These are phyloP conservation scores for Otatea glauca DNA, from an alignment of 176 grass and related monocot species.

Conservation along the genomic window DNA sequence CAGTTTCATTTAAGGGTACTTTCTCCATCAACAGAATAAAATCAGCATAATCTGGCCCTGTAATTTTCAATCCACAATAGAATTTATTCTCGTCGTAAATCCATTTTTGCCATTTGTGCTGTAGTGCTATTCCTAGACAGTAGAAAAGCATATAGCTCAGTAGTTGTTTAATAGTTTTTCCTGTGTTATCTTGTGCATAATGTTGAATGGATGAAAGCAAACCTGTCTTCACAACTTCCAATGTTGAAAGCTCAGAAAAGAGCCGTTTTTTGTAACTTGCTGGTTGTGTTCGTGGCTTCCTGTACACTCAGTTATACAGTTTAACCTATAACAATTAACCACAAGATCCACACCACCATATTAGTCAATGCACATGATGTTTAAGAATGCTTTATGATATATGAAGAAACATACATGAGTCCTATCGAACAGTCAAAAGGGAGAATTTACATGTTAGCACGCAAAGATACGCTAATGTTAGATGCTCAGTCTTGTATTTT, in stretches of 20 bases:
- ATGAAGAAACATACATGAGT: neutral
- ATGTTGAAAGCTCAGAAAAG: neutral
- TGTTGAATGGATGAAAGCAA: neutral
- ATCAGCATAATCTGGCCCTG: neutral
- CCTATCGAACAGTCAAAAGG: neutral
- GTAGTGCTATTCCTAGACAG: neutral
- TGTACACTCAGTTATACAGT: neutral
- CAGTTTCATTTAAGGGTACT: neutral
- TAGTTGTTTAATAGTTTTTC: conserved; percentile 22
- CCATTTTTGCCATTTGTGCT: conserved; percentile 29
- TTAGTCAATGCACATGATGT: neutral
- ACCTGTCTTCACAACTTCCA: neutral
- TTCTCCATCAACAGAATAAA: neutral
- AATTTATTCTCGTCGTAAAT: neutral
- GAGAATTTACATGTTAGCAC: neutral
- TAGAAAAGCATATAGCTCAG: neutral
- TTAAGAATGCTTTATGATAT: conserved; percentile 14
- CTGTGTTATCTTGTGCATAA: conserved; percentile 18
- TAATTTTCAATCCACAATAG: neutral
- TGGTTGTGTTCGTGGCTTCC: neutral
- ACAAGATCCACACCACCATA: neutral
- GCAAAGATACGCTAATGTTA: neutral
- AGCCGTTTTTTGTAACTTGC: neutral
- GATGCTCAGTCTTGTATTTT: neutral
- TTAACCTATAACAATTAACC: neutral